These are phyloP conservation scores for Amanita pallidorosea DNA, from an alignment of 768 basidiomycete genomes.

Conservation along the genomic window DNA sequence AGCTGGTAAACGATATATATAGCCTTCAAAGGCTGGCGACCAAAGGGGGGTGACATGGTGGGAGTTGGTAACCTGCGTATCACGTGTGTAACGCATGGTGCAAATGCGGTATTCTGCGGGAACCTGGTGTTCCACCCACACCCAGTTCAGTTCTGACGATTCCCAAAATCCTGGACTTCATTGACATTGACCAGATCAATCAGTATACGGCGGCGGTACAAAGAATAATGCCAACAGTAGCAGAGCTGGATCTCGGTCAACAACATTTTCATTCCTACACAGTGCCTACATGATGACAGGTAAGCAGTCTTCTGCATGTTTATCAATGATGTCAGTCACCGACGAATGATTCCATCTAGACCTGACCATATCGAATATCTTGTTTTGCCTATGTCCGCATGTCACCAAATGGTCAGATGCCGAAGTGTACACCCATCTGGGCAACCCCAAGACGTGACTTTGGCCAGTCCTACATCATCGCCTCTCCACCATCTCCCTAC, in stretches of 20 bases:
- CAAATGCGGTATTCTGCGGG: neutral
- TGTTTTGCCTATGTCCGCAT: conserved; percentile 17
- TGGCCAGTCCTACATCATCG: conserved; percentile 22
- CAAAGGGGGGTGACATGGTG: conserved; percentile 9
- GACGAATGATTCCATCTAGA: conserved; percentile 15
- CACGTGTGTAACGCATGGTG: neutral
- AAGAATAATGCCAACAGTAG: too few relatives aligned
- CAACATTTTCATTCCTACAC: too few relatives aligned
- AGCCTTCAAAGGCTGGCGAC: neutral
- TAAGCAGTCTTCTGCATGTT: too few relatives aligned
- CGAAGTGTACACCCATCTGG: conserved; percentile 6
- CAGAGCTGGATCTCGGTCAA: too few relatives aligned
- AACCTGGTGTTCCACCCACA: too few relatives aligned
- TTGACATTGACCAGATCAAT: too few relatives aligned
- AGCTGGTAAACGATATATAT: neutral
- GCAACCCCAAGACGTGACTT: conserved; percentile 16
- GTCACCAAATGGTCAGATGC: conserved; percentile 21
- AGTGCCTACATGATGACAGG: too few relatives aligned
- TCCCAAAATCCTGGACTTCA: too few relatives aligned
- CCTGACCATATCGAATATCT: conserved; percentile 16
- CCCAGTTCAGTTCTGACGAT: too few relatives aligned
- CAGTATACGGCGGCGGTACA: too few relatives aligned
- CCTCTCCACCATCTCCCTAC: conserved; percentile 17
- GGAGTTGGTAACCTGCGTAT: too few relatives aligned
- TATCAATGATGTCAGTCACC: neutral